Evolutionary conservation across 148 eudicot species (phyloP).

Genomic region (Rhododendron simsii): DNA sequence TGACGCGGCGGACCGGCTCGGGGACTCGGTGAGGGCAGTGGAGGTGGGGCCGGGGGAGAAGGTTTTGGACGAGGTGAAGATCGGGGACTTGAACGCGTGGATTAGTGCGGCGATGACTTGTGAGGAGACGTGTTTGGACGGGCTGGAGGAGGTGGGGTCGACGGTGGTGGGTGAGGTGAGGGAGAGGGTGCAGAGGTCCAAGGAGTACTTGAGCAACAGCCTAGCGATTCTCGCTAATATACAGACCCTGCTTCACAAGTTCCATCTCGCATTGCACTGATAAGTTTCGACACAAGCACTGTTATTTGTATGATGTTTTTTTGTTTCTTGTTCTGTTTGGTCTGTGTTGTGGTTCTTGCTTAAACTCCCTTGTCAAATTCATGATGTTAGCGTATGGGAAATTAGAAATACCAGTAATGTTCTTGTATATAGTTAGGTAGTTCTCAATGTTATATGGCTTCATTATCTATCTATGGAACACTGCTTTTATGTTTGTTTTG

Average conservation of each 20-base stretch:
- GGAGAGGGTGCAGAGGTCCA: slow-evolving; percentile 34
- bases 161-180: slow-evolving; percentile 32
- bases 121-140: slow-evolving; percentile 56
- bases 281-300: neutral
- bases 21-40: slow-evolving; percentile 17
- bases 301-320: neutral
- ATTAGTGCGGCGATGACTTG: slow-evolving; percentile 55
- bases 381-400: neutral
- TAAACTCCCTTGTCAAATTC: neutral
- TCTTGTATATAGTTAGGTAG: neutral
- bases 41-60: slow-evolving; percentile 12
- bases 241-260: slow-evolving; percentile 19
- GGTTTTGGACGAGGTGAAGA: slow-evolving; percentile 29
- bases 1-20: slow-evolving; percentile 42
- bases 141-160: slow-evolving; percentile 52
- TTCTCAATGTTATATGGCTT: neutral
- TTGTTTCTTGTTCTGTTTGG: neutral
- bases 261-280: slow-evolving; percentile 29
- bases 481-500: neutral
- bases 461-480: neutral
- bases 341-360: neutral
- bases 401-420: neutral
- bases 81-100: slow-evolving; percentile 48
- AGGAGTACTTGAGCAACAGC: slow-evolving; percentile 44
- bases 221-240: slow-evolving; percentile 49